These are phyloP conservation scores for Chalciporus piperatus DNA, from an alignment of 768 basidiomycete species.

Conservation along the genomic window DNA sequence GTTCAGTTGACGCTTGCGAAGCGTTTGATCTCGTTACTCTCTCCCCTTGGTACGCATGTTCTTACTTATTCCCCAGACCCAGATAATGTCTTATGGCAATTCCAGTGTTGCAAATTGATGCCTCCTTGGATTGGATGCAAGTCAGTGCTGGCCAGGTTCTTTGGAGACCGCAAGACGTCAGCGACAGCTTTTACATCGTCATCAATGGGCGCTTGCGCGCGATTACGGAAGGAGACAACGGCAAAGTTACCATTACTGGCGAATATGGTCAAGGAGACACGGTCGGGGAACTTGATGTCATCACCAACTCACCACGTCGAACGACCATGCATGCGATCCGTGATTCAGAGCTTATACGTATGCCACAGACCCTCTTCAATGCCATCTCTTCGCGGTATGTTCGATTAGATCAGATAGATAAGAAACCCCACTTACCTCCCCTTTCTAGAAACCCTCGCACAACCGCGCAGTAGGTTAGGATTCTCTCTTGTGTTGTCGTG, in stretches of 20 bases:
- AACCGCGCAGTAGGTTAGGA: slow-evolving; percentile 65
- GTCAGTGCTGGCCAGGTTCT: slow-evolving; percentile 93
- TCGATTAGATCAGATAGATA: not conserved
- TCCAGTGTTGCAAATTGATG: slow-evolving; percentile 92
- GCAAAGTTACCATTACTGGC: slow-evolving; percentile 75
- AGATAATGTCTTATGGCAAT: slow-evolving; percentile 8
- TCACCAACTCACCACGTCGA: slow-evolving; percentile 82
- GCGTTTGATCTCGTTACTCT: slow-evolving; percentile 90
- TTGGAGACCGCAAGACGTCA: slow-evolving; percentile 86
- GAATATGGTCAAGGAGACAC: slow-evolving; percentile 98
- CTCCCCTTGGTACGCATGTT: slow-evolving; percentile 70
- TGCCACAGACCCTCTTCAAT: slow-evolving; percentile 97
- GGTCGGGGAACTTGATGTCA: slow-evolving; percentile 96
- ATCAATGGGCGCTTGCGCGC: slow-evolving; percentile 95
- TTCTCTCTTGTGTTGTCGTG: not conserved
- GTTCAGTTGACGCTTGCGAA: slow-evolving; percentile 95
- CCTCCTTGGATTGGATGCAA: slow-evolving; percentile 98
- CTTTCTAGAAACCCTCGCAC: slow-evolving; percentile 71
- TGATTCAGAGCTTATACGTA: slow-evolving; percentile 93
- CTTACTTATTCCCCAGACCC: not conserved
- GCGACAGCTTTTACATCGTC: slow-evolving; percentile 97
- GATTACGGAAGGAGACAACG: slow-evolving; percentile 75
- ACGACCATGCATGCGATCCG: slow-evolving; percentile 97
- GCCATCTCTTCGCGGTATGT: slow-evolving; percentile 84
- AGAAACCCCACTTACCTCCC: not conserved